Conservation (phyloP, 345 rosid genomes). For the Hirschfeldia incana region DNA sequence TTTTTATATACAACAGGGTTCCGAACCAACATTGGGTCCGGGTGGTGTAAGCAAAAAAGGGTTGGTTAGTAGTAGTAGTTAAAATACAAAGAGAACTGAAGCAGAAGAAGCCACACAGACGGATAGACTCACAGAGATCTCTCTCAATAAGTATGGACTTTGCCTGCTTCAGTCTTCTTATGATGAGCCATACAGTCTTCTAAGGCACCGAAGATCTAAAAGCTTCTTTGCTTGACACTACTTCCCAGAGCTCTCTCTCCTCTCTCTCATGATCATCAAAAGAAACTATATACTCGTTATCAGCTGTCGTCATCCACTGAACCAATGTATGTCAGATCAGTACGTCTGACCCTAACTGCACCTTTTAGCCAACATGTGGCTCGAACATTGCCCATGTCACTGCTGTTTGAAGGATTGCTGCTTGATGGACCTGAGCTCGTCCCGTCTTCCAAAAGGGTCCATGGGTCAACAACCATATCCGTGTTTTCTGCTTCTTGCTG, state of each 20-base stretch:
- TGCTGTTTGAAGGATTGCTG: conserved; percentile 51
- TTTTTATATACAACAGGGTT: conserved; percentile 41
- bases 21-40: conserved; percentile 35
- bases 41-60: conserved; percentile 33
- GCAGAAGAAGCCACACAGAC: conserved; percentile 32
- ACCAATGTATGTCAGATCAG: conserved; percentile 82
- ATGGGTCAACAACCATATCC: conserved; percentile 86
- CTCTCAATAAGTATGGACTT: background rate
- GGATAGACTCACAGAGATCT: conserved; percentile 8
- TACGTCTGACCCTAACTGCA: conserved; percentile 81
- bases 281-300: conserved; percentile 31
- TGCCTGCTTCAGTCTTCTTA: conserved; percentile 22
- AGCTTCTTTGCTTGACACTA: conserved; percentile 29
- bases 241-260: conserved; percentile 10
- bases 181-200: conserved; percentile 12
- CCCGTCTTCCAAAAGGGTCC: conserved; percentile 95
- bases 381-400: conserved; percentile 75
- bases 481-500: conserved; percentile 56
- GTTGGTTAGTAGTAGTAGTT: conserved; percentile 35
- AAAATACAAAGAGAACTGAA: conserved; percentile 33
- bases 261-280: conserved; percentile 10
- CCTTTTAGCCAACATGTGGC: conserved; percentile 95
- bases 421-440: conserved; percentile 68
- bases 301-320: conserved; percentile 92
- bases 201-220: conserved; percentile 29